Base-by-base conservation (phyloP, 352 stramenopile genomes). In the Achlya hypogyna region DNA sequence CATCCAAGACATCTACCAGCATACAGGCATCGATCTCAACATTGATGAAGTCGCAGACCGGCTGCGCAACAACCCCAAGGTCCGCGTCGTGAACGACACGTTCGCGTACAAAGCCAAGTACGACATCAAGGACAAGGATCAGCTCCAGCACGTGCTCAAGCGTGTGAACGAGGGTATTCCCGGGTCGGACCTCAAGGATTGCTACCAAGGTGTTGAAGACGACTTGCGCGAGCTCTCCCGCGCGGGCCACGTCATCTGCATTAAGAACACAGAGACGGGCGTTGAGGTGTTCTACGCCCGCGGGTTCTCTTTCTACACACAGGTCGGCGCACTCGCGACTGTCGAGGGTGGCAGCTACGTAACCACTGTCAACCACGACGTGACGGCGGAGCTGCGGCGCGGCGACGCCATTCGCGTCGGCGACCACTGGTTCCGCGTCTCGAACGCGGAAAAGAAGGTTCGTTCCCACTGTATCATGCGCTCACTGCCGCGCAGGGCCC, bases 81-180 rank as follows among this genome's bases (percentile, higher is more conserved):
- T 94, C 56, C 82, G 82, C 51, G 65, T 89, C 1, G 73, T 88
- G 63, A 81, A 79, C 65, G 75, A 90, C 23, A 77, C 81, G 65
- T 94, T 91, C 71, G 85, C 85, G 5, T 94, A 94, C 69, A 83
- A 92, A 77, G 85, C 85, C 42, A 94, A 94, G 77, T 94, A 91
- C 70, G 80, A 93, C 74, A 91, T 93, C 58, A 93, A 93, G 71
- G 90, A 91, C 65, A 74, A 73, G 27, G 75, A 82, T 43, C 83
- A 94, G 65, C 68, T 94, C 35, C 69, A 90, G 23, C 86, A 88
- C 47, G 86, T 90, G 42, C 74, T 94, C 32, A 82, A 94, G 27
- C 75, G 84, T 28, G 82, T 92, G 65, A n/a, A 72, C 0, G 82
- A 94, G 35, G 85, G 85, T 9, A 89, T 94, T 77, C 83, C 85